These are phyloP conservation scores for Xerocomus brunneocitrinus DNA, from an alignment of 768 basidiomycete species.

Conservation along the genomic window DNA sequence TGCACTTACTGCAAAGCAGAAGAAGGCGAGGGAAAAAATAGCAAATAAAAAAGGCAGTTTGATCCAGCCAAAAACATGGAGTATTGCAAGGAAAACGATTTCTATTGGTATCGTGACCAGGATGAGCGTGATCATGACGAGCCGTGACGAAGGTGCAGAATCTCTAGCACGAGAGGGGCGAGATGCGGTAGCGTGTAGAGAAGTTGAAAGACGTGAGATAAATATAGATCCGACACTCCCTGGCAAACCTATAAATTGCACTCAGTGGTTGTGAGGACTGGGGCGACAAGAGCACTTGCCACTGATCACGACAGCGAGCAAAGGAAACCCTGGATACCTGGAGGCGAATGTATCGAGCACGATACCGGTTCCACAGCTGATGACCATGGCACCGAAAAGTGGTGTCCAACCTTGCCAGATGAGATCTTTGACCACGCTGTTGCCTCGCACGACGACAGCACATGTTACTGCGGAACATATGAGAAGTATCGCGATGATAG, in stretches of 20 bases:
- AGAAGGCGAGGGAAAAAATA: conserved; percentile 62
- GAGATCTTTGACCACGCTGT: conserved; percentile 65
- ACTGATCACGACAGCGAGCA: conserved; percentile 84
- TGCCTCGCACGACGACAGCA: conserved; percentile 54
- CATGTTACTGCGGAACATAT: conserved; percentile 49
- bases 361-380: conserved; percentile 84
- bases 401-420: conserved; percentile 87
- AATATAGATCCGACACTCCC: conserved; percentile 90
- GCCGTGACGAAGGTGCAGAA: conserved; percentile 36
- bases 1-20: conserved; percentile 67
- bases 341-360: conserved; percentile 88
- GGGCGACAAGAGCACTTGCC: conserved; percentile 41
- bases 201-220: conserved; percentile 86
- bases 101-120: conserved; percentile 78
- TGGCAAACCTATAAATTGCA: conserved; percentile 56
- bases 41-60: conserved; percentile 65
- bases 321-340: conserved; percentile 80
- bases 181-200: conserved; percentile 54
- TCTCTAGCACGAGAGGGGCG: conserved; percentile 3
- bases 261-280: background rate
- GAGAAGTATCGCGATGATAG: conserved; percentile 47
- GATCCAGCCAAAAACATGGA: conserved; percentile 74
- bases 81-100: conserved; percentile 63
- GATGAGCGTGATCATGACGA: conserved; percentile 67
- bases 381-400: conserved; percentile 84